Percentiles rank a stretch among this genome's conserved stretches.
Conservation (phyloP, 2,329 filamentous ascomycete species). For the Colletotrichum eremochloae region DNA sequence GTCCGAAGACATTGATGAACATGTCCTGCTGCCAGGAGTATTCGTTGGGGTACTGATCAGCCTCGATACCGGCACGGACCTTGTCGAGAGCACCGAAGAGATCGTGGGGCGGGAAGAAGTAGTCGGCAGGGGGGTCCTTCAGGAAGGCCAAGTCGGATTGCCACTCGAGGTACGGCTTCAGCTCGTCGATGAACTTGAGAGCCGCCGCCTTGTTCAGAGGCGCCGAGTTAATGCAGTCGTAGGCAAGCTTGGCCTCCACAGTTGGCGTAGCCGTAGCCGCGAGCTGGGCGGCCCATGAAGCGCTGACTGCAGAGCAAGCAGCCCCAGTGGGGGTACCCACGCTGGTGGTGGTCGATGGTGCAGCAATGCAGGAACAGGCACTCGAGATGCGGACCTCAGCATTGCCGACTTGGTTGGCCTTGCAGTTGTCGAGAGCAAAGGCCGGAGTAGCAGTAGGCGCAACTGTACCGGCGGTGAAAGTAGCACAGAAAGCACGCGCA, state of each 20-base stretch:
- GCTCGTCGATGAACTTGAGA: conserved; percentile 50
- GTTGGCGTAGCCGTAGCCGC: too few species aligned
- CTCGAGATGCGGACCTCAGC: too few species aligned
- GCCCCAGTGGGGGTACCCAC: too few species aligned
- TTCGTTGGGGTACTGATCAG: conserved; percentile 54
- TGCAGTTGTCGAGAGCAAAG: too few species aligned
- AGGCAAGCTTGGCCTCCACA: conserved; percentile 45
- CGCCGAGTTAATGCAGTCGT: conserved; percentile 54
- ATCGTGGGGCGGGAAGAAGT: conserved; percentile 59
- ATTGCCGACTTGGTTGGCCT: too few species aligned
- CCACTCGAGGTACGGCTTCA: conserved; percentile 59
- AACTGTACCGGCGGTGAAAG: too few species aligned
- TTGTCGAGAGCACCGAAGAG: conserved; percentile 52
- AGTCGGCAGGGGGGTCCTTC: conserved; percentile 64
- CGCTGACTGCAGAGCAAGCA: too few species aligned
- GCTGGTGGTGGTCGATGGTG: too few species aligned
- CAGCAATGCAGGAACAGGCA: too few species aligned
- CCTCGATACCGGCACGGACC: conserved; percentile 49
- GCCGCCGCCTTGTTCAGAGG: conserved; percentile 53
- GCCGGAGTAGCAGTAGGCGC: too few species aligned
- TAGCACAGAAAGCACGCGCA: too few species aligned
- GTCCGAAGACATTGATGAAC: conserved; percentile 52
- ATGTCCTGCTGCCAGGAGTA: conserved; percentile 57
- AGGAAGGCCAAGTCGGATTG: conserved; percentile 62
- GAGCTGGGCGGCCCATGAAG: too few species aligned